Conservation (phyloP, 768 basidiomycete species). For the Hypholoma fasciculare region DNA sequence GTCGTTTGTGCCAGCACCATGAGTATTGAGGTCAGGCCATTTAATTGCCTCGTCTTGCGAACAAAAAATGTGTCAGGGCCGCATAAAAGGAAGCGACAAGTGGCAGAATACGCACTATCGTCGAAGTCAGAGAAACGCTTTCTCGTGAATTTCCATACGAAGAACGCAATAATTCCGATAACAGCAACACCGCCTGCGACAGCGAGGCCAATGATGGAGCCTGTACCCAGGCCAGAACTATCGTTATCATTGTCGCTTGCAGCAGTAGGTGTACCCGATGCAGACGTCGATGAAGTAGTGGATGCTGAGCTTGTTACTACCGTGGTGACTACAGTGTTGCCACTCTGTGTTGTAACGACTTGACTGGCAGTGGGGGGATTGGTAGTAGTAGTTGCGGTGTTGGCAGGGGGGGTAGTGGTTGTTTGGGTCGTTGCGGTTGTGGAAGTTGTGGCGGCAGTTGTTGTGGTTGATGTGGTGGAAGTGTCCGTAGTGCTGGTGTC, state of each 20-base stretch:
- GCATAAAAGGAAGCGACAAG: slow-evolving; percentile 1
- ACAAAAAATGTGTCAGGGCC: slow-evolving; percentile 7
- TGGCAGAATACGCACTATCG: slow-evolving; percentile 57
- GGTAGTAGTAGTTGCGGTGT: background rate
- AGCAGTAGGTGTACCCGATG: slow-evolving; percentile 25
- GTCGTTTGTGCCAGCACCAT: slow-evolving; percentile 43
- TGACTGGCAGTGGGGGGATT: background rate
- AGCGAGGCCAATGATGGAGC: slow-evolving; percentile 78
- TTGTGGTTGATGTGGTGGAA: slow-evolving; percentile 9
- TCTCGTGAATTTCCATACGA: slow-evolving; percentile 84
- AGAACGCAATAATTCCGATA: slow-evolving; percentile 70
- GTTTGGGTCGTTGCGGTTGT: slow-evolving; percentile 8
- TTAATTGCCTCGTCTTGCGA: slow-evolving; percentile 78
- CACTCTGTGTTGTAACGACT: slow-evolving; percentile 16
- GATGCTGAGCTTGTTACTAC: slow-evolving; percentile 15
- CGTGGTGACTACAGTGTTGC: slow-evolving; percentile 25
- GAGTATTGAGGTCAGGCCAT: slow-evolving; percentile 85
- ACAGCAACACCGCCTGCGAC: slow-evolving; percentile 80
- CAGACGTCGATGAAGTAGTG: slow-evolving; percentile 20
- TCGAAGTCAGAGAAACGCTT: slow-evolving; percentile 78
- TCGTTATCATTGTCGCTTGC: slow-evolving; percentile 17
- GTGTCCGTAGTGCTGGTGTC: background rate
- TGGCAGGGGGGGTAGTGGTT: slow-evolving; percentile 3
- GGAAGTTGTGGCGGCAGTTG: slow-evolving; percentile 14
- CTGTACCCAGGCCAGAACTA: slow-evolving; percentile 52